These are phyloP conservation scores for Yamagishiella unicocca DNA, from an alignment of 139 green algal species.

Conservation along the genomic window DNA sequence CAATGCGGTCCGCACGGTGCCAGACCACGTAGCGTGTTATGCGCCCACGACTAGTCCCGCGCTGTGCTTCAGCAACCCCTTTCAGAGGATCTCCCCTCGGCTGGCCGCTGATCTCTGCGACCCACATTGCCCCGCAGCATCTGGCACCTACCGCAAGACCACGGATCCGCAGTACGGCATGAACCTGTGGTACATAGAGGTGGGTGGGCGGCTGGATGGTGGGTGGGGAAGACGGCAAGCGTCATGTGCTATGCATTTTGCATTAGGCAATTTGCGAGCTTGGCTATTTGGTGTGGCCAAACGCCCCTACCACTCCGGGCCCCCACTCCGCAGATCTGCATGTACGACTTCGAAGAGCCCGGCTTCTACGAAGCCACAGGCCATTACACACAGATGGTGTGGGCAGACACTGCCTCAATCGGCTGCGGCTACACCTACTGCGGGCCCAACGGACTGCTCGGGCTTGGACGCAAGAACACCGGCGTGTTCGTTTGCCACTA, in stretches of 20 bases:
- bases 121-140: background rate
- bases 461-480: background rate
- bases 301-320: background rate
- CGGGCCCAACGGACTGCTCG: background rate
- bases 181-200: slow-evolving; percentile 30
- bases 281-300: background rate
- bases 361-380: slow-evolving; percentile 30
- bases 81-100: no score
- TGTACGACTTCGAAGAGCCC: slow-evolving; percentile 47
- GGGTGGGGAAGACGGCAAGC: no score
- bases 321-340: slow-evolving; percentile 14
- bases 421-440: slow-evolving; percentile 40
- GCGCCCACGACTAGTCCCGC: no score
- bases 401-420: slow-evolving; percentile 28
- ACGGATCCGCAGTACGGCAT: slow-evolving; percentile 12
- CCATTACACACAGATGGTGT: slow-evolving; percentile 59
- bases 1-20: no score
- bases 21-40: no score
- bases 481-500: slow-evolving; percentile 44
- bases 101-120: no score
- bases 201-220: background rate
- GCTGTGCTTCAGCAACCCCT: no score
- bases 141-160: background rate
- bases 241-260: no score
- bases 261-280: no score